phyloP scores from a whole-genome alignment of 2,329 filamentous ascomycete species.

The Exophiala viscosa region DNA sequence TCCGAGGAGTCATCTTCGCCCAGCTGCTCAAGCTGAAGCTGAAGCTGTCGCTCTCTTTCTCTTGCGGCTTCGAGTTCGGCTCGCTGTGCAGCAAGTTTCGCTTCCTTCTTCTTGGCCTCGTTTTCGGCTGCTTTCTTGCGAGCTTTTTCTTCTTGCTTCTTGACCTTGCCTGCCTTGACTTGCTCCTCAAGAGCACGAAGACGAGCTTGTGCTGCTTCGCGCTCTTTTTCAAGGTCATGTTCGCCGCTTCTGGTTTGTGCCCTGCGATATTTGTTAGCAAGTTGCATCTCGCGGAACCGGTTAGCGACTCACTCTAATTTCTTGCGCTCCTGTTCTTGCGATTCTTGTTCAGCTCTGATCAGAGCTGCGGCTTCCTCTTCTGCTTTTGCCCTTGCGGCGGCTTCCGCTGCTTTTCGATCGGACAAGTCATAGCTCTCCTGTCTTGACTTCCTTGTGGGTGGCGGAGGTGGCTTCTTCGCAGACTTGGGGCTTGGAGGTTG shows the following conservation, averaged over 20 bases:
- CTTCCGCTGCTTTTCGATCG: constrained; percentile 56
- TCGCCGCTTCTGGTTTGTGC: constrained; percentile 71
- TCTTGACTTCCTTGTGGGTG: constrained; percentile 68
- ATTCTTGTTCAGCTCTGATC: constrained; percentile 65
- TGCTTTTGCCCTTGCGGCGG: constrained; percentile 53
- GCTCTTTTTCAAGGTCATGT: constrained; percentile 74
- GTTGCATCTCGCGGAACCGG: not conserved
- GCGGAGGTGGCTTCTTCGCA: constrained; percentile 68
- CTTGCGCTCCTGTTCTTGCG: constrained; percentile 68
- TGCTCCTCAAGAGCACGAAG: constrained; percentile 89
- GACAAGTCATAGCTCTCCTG: constrained; percentile 52
- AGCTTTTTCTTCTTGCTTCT: constrained; percentile 94
- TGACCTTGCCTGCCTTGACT: constrained; percentile 86
- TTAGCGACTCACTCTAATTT: constrained; percentile 72
- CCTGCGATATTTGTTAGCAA: constrained; percentile 49
- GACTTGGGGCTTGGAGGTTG: constrained; percentile 43
- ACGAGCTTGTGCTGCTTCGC: constrained; percentile 74
- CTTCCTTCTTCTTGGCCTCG: constrained; percentile 84
- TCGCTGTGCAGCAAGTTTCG: constrained; percentile 74
- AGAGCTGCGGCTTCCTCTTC: constrained; percentile 68
- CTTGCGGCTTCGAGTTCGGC: constrained; percentile 89
- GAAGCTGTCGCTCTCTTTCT: constrained; percentile 84
- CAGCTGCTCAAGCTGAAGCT: constrained; percentile 76
- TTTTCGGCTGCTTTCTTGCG: constrained; percentile 83
- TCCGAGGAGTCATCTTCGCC: constrained; percentile 71